phyloP scores from a whole-genome alignment of 2,329 filamentous ascomycete genomes.

The Pseudofabraea citricarpa region DNA sequence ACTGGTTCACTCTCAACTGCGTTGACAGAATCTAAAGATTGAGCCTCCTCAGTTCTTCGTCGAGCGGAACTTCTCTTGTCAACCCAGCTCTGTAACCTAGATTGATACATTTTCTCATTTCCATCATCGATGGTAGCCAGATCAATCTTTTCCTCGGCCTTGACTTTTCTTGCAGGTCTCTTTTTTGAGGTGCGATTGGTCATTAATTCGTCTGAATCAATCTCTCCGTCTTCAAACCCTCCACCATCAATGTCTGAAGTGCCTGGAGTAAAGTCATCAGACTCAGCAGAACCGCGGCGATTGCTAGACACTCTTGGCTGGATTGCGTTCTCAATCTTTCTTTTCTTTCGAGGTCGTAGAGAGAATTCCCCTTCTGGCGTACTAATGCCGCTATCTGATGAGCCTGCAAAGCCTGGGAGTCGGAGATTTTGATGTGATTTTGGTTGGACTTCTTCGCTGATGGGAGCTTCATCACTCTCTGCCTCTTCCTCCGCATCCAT shows the following conservation, averaged over 20 bases:
- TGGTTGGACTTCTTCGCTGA: conserved; percentile 38
- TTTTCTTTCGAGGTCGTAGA: conserved; percentile 53
- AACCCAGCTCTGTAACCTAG: conserved; percentile 72
- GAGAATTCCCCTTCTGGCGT: conserved; percentile 48
- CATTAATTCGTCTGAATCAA: conserved; percentile 33
- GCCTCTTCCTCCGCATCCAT: conserved; percentile 74
- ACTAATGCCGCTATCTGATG: conserved; percentile 30
- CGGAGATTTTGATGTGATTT: conserved; percentile 69
- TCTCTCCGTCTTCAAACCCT: conserved; percentile 27
- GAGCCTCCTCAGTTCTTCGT: conserved; percentile 30
- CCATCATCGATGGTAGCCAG: conserved; percentile 70
- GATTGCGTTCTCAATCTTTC: conserved; percentile 32
- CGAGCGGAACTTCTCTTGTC: conserved; percentile 57
- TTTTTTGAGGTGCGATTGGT: conserved; percentile 35
- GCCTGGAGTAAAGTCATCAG: conserved; percentile 24
- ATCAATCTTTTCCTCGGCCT: conserved; percentile 28
- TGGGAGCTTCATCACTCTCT: conserved; percentile 36
- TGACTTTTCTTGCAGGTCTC: conserved; percentile 12
- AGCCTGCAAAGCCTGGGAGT: conserved; percentile 65
- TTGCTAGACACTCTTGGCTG: conserved; percentile 15
- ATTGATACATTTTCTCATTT: conserved; percentile 75
- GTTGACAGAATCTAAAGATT: conserved; percentile 34
- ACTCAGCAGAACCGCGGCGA: conserved; percentile 24
- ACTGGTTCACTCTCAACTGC: conserved; percentile 33
- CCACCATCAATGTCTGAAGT: conserved; percentile 19